A percentile compares a stretch with the other conserved stretches of the same genome.
Evolutionary conservation across 2,329 filamentous ascomycete species (phyloP).

Genomic region (Neurospora crassa): DNA sequence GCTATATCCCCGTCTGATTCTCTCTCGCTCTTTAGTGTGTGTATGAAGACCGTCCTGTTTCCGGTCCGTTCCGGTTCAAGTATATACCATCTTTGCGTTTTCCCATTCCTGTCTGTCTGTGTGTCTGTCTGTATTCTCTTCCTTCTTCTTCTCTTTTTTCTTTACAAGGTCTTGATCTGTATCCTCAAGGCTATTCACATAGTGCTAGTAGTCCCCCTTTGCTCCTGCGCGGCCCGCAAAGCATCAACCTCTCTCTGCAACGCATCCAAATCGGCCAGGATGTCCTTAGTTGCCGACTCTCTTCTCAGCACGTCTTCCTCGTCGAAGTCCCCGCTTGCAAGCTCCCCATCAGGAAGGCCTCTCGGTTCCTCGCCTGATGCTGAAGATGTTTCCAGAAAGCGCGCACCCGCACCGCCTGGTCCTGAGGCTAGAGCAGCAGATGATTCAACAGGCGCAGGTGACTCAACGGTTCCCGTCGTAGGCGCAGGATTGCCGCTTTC

Average conservation of each 20-base stretch:
- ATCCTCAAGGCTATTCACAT: background rate
- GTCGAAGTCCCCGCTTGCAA: conserved; percentile 16
- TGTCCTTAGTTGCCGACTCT: conserved; percentile 38
- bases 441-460: background rate
- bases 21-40: background rate
- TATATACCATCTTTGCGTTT: background rate
- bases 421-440: background rate
- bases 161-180: background rate
- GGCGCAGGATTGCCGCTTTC: conserved; percentile 17
- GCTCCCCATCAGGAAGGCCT: conserved; percentile 10
- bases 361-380: conserved; percentile 5
- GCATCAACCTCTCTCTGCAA: conserved; percentile 70
- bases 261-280: conserved; percentile 62
- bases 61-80: background rate
- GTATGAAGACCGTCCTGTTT: background rate
- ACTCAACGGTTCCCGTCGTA: conserved; percentile 2
- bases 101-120: background rate
- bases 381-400: conserved; percentile 9
- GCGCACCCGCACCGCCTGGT: conserved; percentile 11
- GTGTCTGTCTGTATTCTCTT: background rate
- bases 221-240: conserved; percentile 35
- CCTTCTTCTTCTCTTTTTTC: background rate
- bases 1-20: background rate
- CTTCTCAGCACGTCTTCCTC: conserved; percentile 15
- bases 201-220: background rate